Evolutionary conservation across 1,284 basidiomycete species (phyloP).

Genomic region (Trametes versicolor): DNA sequence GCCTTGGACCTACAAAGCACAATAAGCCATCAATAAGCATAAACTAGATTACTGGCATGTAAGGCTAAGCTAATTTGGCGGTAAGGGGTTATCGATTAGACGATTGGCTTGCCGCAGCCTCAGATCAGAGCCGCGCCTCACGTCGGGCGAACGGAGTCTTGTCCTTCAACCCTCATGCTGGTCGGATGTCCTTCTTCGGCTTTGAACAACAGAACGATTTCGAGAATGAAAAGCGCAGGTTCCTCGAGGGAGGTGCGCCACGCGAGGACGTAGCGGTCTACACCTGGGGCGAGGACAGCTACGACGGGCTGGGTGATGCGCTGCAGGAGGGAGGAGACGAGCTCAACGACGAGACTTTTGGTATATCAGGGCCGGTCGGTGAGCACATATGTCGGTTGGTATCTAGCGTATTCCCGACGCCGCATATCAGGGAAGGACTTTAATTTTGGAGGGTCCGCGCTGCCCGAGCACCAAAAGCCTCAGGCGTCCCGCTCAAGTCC

Average conservation of each 20-base stretch:
- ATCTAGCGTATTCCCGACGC: conserved; percentile 6
- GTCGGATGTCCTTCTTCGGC: conserved; percentile 82
- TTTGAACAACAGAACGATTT: conserved; percentile 68
- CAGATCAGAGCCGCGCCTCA: conserved; percentile 15
- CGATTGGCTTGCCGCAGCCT: conserved; percentile 23
- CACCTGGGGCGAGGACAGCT: conserved; percentile 90
- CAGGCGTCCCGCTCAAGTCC: conserved; percentile 25
- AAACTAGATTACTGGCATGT: neutral
- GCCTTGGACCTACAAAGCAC: conserved; percentile 20
- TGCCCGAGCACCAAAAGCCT: conserved; percentile 47
- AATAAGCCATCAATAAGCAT: conserved; percentile 4
- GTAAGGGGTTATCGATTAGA: conserved; percentile 26
- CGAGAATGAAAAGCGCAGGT: conserved; percentile 67
- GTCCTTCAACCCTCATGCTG: conserved; percentile 31
- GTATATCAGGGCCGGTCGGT: conserved; percentile 75
- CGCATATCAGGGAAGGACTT: conserved; percentile 84
- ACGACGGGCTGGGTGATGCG: conserved; percentile 89
- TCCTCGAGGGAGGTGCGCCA: conserved; percentile 55
- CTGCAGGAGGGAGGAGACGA: conserved; percentile 92
- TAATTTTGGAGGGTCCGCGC: conserved; percentile 75
- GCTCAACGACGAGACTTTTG: conserved; percentile 97
- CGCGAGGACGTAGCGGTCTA: conserved; percentile 86
- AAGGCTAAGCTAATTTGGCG: neutral
- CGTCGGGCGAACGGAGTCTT: conserved; percentile 23
- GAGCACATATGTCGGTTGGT: conserved; percentile 42